Base-by-base conservation (phyloP, 805 yeast species). In the Teunomyces stri region DNA sequence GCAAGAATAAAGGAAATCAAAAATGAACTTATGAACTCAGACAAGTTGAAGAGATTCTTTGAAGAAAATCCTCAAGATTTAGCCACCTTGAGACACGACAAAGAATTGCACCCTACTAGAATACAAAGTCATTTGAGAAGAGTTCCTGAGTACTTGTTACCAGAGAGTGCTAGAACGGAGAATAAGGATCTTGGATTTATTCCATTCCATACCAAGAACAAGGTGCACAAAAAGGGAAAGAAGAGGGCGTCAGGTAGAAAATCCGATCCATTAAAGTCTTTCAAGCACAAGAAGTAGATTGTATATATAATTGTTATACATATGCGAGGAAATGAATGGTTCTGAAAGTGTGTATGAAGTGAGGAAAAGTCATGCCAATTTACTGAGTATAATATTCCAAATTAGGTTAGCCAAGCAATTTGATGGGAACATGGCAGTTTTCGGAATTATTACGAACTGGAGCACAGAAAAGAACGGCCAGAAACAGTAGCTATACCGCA, bases 31-130 rank as follows among this genome's bases (percentile, higher is more conserved):
- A 72, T 94, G 52, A 81, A 92, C 38, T 87, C 95, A 56, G 97
- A 89, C 48, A 90, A 89, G 62, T 78, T 94, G 63, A 89, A 90
- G 68, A 80, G 97, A 61, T 96, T 89, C 69, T 94, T 94, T 64
- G 97, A 92, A 66, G 98, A 94, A 62, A 94, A 94, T 62, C 99
- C 99, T 6, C 95, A 89, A 61, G 99, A 94, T 68, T 77, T 94
- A 58, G 82, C 82, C 16, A 82, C 87, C 45, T 79, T 94, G 62
- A 85, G 97, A 62, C 99, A 94, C 61, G 99, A 94, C 64, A 87
- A 85, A 59, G 96, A 87, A 54, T 65, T 89, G 48, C 96, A 91
- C 60, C 84, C 92, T 7, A 74, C 91, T 1, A 81, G 96, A 65
- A 79, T 83, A 5, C 97, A 91, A 64, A 71, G 80, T 28, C 96